Evolutionary conservation across 2,329 filamentous ascomycete species (phyloP).

Genomic region (Hymenoscyphus scutula): DNA sequence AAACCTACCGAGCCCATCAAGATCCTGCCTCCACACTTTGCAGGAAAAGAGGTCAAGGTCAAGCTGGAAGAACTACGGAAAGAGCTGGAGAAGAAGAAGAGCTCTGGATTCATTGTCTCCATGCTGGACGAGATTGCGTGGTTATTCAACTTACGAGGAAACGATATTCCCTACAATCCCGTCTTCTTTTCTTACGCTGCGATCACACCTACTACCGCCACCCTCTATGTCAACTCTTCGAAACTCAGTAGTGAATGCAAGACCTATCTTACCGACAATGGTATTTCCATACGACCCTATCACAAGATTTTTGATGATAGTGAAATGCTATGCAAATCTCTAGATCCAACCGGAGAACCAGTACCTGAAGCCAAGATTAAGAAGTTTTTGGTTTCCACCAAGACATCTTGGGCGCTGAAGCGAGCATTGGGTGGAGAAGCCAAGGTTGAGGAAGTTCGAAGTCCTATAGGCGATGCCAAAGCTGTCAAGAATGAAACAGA

Average conservation of each 20-base stretch:
- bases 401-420: slow-evolving; percentile 89
- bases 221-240: slow-evolving; percentile 77
- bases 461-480: slow-evolving; percentile 86
- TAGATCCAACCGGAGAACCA: slow-evolving; percentile 37
- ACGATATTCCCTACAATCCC: slow-evolving; percentile 94
- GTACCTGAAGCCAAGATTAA: slow-evolving; percentile 30
- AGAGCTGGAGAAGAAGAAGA: slow-evolving; percentile 87
- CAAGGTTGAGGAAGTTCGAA: slow-evolving; percentile 81
- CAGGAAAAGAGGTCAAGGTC: slow-evolving; percentile 76
- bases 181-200: slow-evolving; percentile 98
- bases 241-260: slow-evolving; percentile 71
- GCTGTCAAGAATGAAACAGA: slow-evolving; percentile 91
- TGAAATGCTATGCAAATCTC: slow-evolving; percentile 56
- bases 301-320: slow-evolving; percentile 76
- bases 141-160: slow-evolving; percentile 96
- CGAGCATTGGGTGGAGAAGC: slow-evolving; percentile 81
- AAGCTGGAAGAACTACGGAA: slow-evolving; percentile 88
- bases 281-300: slow-evolving; percentile 78
- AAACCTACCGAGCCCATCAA: slow-evolving; percentile 74
- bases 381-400: slow-evolving; percentile 85
- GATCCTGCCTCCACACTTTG: slow-evolving; percentile 67
- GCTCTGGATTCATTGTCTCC: slow-evolving; percentile 81
- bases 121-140: slow-evolving; percentile 97
- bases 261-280: slow-evolving; percentile 65
- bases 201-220: slow-evolving; percentile 72